Conservation (phyloP, 1,139 yeast species). For the Hemisphaericaspora subhashii region DNA sequence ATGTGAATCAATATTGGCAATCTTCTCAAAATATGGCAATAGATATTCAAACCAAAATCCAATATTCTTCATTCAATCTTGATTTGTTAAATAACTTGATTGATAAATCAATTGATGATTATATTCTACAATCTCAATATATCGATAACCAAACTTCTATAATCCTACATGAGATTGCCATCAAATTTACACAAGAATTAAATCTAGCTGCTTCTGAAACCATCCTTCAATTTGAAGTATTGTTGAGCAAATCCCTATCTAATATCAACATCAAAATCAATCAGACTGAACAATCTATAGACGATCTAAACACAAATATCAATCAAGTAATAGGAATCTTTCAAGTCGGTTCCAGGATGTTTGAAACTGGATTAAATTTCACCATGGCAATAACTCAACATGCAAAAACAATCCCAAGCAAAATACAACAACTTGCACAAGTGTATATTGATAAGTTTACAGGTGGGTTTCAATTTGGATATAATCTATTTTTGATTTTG, state of each 20-base stretch:
- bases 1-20: background rate
- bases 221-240: constrained; percentile 8
- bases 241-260: constrained; percentile 10
- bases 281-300: constrained; percentile 13
- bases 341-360: background rate
- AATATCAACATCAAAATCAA: constrained; percentile 13
- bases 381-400: background rate
- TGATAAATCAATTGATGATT: constrained; percentile 2
- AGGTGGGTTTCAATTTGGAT: background rate
- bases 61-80: constrained; percentile 4
- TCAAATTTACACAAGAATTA: constrained; percentile 3
- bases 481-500: background rate
- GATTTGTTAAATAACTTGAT: constrained; percentile 2
- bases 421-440: background rate
- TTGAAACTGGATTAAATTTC: background rate
- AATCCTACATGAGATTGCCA: constrained; percentile 3
- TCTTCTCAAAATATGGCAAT: background rate
- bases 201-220: constrained; percentile 5
- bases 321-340: background rate
- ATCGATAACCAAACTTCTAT: constrained; percentile 1
- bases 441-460: background rate
- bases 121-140: constrained; percentile 1
- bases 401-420: background rate
- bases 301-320: constrained; percentile 10
- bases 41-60: constrained; percentile 3